Percentiles rank a stretch among this genome's conserved stretches.
phyloP scores from a whole-genome alignment of 331 rosid species.

The Cydonia oblonga region DNA sequence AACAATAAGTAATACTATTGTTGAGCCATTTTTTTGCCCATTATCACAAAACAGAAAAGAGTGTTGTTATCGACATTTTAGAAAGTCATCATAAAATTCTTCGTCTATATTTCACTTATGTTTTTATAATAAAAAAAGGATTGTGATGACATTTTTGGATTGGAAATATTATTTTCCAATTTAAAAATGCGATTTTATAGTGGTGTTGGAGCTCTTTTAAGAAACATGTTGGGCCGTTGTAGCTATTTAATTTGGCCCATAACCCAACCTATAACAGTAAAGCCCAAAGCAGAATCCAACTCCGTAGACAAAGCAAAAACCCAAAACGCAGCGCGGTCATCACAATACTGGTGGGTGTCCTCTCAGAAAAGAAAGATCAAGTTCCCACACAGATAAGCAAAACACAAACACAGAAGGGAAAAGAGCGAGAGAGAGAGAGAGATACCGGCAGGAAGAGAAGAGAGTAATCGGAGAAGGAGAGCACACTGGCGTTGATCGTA shows the following conservation, averaged over 20 bases:
- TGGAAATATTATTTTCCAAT: no score
- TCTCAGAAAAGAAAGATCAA: not conserved
- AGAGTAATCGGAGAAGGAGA: not conserved
- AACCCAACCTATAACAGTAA: not conserved
- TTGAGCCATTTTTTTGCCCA: no score
- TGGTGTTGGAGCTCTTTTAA: no score
- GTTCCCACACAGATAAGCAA: not conserved
- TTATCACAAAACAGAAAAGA: no score
- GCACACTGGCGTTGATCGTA: conserved; percentile 1
- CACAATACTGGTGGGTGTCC: not conserved
- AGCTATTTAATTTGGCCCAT: not conserved
- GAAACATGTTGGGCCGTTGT: not conserved
- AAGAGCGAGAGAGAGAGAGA: not conserved
- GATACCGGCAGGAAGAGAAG: not conserved
- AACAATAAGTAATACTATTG: no score
- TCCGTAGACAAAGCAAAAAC: not conserved
- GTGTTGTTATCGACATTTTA: no score
- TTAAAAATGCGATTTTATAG: no score
- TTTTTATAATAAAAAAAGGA: no score
- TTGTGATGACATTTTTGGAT: no score
- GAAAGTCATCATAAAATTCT: no score
- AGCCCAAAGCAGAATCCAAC: not conserved
- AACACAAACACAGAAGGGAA: no score
- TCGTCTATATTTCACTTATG: no score
- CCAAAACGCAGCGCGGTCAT: not conserved